Conservation (phyloP, 768 basidiomycete species). For the Rhodotorula babjevae region DNA sequence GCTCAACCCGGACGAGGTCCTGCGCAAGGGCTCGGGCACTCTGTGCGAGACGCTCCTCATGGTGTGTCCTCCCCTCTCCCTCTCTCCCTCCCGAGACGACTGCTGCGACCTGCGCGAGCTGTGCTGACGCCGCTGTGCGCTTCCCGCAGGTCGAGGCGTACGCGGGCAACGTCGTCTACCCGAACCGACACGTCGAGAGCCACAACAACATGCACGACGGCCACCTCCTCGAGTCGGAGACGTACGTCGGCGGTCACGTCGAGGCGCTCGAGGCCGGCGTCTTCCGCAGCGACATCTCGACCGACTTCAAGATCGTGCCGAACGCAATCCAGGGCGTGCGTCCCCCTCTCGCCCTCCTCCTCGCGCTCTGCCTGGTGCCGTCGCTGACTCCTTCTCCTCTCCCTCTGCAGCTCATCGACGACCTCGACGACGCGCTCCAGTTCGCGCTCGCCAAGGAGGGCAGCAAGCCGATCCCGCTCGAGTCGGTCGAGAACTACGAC, state of each 20-base stretch:
- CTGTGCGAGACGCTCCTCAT: slow-evolving; percentile 95
- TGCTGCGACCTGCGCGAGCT: too few relatives aligned
- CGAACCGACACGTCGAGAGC: slow-evolving; percentile 89
- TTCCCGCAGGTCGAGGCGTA: slow-evolving; percentile 81
- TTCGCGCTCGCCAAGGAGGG: slow-evolving; percentile 83
- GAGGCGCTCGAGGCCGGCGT: slow-evolving; percentile 98
- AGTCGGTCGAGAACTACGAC: slow-evolving; percentile 88
- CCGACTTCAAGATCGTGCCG: slow-evolving; percentile 92
- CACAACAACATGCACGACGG: slow-evolving; percentile 91
- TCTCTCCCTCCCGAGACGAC: neutral
- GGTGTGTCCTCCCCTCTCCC: slow-evolving; percentile 54
- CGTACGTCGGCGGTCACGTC: slow-evolving; percentile 97
- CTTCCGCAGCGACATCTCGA: slow-evolving; percentile 89
- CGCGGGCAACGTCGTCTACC: slow-evolving; percentile 88
- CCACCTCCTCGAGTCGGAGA: slow-evolving; percentile 92
- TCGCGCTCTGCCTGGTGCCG: neutral
- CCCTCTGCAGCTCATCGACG: slow-evolving; percentile 73
- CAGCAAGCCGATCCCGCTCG: slow-evolving; percentile 62
- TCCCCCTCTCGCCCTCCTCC: neutral
- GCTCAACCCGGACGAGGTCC: slow-evolving; percentile 88
- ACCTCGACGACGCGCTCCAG: slow-evolving; percentile 82
- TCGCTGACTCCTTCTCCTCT: neutral
- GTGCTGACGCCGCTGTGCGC: neutral
- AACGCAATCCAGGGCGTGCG: slow-evolving; percentile 65
- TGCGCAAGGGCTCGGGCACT: slow-evolving; percentile 92